phyloP scores from a whole-genome alignment of 345 rosid species.

The Aquilaria sinensis region DNA sequence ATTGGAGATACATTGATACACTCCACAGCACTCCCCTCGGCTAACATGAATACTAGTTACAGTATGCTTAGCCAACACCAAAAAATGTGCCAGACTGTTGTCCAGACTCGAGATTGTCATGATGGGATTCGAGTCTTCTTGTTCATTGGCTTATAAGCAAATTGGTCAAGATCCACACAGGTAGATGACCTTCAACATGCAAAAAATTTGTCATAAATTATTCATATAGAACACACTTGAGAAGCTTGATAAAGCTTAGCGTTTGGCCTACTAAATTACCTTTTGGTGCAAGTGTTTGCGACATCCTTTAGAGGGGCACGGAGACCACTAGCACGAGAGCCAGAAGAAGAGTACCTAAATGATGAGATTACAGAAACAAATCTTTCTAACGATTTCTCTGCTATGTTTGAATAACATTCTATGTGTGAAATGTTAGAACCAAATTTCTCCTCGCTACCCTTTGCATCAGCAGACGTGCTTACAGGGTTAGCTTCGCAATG shows the following conservation, averaged over 20 bases:
- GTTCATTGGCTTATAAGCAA: slow-evolving; percentile 45
- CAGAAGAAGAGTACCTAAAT: slow-evolving; percentile 47
- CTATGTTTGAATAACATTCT: slow-evolving; percentile 57
- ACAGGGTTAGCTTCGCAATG: slow-evolving; percentile 23
- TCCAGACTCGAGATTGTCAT: slow-evolving; percentile 27
- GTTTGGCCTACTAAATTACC: slow-evolving; percentile 31
- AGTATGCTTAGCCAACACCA: too few relatives aligned
- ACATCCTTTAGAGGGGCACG: slow-evolving; percentile 81
- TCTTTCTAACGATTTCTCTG: slow-evolving; percentile 77
- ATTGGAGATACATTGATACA: too few relatives aligned
- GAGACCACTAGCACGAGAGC: slow-evolving; percentile 94
- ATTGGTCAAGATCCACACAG: slow-evolving; percentile 47
- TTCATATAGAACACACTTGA: background rate
- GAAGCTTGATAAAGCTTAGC: background rate
- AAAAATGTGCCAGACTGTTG: too few relatives aligned
- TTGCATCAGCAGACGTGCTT: slow-evolving; percentile 19
- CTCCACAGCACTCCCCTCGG: too few relatives aligned
- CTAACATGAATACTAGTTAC: too few relatives aligned
- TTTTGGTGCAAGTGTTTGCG: slow-evolving; percentile 32
- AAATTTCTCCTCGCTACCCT: slow-evolving; percentile 43
- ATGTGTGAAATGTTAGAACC: slow-evolving; percentile 77
- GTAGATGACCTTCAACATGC: slow-evolving; percentile 36
- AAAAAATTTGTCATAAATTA: slow-evolving; percentile 6
- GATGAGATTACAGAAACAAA: slow-evolving; percentile 73
- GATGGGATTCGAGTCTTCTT: slow-evolving; percentile 19